Conservation (phyloP, 176 grass and related monocot genomes). For the Ampelocalamus luodianensis region DNA sequence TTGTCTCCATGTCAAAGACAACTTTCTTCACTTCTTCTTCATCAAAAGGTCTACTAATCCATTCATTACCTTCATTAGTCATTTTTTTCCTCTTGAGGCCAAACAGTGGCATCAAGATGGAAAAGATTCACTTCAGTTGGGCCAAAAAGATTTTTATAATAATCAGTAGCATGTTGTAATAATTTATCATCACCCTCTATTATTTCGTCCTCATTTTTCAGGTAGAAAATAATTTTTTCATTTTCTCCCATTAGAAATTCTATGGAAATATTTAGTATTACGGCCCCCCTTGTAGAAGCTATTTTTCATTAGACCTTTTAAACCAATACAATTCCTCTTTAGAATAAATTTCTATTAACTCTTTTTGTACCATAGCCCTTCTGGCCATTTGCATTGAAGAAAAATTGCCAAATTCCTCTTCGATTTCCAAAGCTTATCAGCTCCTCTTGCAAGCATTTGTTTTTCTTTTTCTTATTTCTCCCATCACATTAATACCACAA, state of each 20-base stretch:
- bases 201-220: neutral
- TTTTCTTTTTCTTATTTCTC: neutral
- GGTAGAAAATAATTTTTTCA: rapidly evolving
- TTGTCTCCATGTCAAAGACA: rapidly evolving
- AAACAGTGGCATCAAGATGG: rapidly evolving
- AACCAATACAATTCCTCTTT: neutral
- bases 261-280: neutral
- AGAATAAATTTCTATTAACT: rapidly evolving
- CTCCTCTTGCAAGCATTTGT: neutral
- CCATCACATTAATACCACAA: neutral
- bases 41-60: neutral
- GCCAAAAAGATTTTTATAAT: neutral
- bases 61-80: no score
- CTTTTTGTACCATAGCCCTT: rapidly evolving
- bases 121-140: rapidly evolving
- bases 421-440: neutral
- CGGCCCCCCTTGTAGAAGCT: rapidly evolving
- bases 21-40: neutral
- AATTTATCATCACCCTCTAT: neutral
- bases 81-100: neutral
- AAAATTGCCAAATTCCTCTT: neutral
- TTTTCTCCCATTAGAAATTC: neutral
- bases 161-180: neutral
- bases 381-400: rapidly evolving
- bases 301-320: rapidly evolving